Base-by-base conservation (phyloP, 2,329 filamentous ascomycete species). In the Colletotrichum lini region DNA sequence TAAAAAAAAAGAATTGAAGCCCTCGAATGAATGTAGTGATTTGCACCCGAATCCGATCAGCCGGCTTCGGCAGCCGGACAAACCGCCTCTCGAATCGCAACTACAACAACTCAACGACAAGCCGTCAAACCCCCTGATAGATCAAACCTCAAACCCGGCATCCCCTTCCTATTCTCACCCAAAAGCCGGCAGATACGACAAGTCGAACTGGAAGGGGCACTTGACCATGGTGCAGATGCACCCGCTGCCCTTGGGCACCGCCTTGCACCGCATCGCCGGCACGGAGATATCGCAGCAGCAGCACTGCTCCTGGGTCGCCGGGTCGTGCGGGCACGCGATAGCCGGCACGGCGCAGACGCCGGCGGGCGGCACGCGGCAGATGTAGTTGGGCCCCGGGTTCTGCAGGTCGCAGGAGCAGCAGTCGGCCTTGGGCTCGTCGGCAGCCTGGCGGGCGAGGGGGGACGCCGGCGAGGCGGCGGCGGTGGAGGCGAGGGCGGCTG, bases 381-480 rank as follows among this genome's bases (percentile, higher is more conserved):
- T 70, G 15, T 72, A 72, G 42, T 61, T 61, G 45, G 58, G 58
- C 7, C 35, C 65, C 4, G 16, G 38, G 16, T 56, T 68, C 57
- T 38, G 7, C 12, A 72, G 30, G 62, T 78, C 52, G 72, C 75
- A 78, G 73, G 75, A 77, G 72, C 76, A 78, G 67, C 75, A 77
- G 26, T 67, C 45, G 60, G 60, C 65, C n/a, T 67, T 54, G 30
- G 58, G 54, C 26, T 44, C 21, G 44, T 65, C 54, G 15, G 62
- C 26, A 57, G 54, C 8, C 45, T 78, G 61, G 70, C 74, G 8
- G 52, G 54, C 10, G 71, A 70, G 15, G 12, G 72, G 61, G 57
- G 67, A 50, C 65, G 72, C 64, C 3, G 76, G 74, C 35, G 72
- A 73, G 18, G 75, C 75, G 62, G 76, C 49, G 62, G 62, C 30